Percentiles rank a stretch among this genome's conserved stretches.
Evolutionary conservation across 345 rosid genomes (phyloP).

Genomic region (Corymbia maculata): DNA sequence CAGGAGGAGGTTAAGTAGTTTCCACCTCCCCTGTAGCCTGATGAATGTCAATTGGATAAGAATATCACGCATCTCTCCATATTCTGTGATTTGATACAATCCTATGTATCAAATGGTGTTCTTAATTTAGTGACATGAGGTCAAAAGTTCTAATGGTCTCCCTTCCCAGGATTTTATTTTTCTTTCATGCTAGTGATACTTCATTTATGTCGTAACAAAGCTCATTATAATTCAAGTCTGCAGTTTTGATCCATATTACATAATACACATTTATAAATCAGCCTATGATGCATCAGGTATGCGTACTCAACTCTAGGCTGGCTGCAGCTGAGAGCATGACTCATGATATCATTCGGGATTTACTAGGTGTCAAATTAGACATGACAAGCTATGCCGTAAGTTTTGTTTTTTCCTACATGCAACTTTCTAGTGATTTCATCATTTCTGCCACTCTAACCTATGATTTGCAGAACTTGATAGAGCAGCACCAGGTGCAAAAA

Average conservation of each 20-base stretch:
- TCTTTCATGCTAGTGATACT: not conserved
- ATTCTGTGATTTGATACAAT: not conserved
- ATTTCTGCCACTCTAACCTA: not conserved
- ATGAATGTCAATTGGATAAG: not conserved
- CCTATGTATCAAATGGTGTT: not conserved
- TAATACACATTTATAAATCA: not conserved
- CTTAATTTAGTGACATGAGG: not conserved
- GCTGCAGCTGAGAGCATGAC: constrained; percentile 98
- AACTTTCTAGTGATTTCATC: not conserved
- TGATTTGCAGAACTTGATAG: constrained; percentile 54
- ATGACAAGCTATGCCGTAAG: constrained; percentile 85
- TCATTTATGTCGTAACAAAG: not conserved
- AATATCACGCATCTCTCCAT: not conserved
- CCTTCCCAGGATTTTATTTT: not conserved
- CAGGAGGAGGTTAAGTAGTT: constrained; percentile 67
- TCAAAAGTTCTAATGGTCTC: not conserved
- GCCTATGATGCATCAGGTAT: constrained; percentile 38
- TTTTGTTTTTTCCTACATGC: not conserved
- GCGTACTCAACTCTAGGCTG: constrained; percentile 61
- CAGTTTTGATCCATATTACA: not conserved
- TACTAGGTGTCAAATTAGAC: constrained; percentile 83
- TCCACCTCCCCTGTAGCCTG: not conserved
- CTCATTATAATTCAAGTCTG: not conserved
- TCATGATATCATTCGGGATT: constrained; percentile 88
- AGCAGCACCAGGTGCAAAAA: constrained; percentile 61